Evolutionary conservation across 495 filamentous ascomycete genomes (phyloP).

Genomic region (Penicillium argentinense): DNA sequence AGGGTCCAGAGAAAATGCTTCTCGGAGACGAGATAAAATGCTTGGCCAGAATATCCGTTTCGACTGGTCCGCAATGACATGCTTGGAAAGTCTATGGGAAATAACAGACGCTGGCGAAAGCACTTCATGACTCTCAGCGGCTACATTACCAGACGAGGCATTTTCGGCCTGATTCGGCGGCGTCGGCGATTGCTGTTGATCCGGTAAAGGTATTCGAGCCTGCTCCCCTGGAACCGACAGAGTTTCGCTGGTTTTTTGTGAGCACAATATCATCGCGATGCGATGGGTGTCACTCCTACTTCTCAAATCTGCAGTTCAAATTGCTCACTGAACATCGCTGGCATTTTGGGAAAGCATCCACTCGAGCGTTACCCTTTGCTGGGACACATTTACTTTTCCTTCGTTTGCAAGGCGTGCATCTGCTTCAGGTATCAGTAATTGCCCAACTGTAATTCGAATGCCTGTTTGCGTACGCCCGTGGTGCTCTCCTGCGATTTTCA

Average conservation of each 20-base stretch:
- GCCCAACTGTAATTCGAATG: background rate
- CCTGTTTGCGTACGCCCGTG: constrained; percentile 14
- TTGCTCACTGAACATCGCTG: constrained; percentile 15
- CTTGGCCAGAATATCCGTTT: constrained; percentile 17
- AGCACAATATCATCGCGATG: no score
- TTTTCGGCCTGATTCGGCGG: background rate
- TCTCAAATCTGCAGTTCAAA: constrained; percentile 14
- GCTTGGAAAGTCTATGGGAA: constrained; percentile 15
- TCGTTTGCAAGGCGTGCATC: constrained; percentile 19
- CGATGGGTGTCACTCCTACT: constrained; percentile 2
- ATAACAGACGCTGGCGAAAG: constrained; percentile 13
- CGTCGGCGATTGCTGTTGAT: background rate
- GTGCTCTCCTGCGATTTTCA: constrained; percentile 23
- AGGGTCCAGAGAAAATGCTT: constrained; percentile 19
- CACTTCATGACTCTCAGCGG: background rate
- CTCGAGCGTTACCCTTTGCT: background rate
- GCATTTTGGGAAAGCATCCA: constrained; percentile 7
- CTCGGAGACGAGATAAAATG: constrained; percentile 18
- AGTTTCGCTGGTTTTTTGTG: no score
- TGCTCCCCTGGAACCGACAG: no score
- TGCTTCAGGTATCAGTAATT: background rate
- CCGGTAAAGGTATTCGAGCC: no score
- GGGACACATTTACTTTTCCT: constrained; percentile 25
- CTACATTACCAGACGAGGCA: background rate
- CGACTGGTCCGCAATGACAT: constrained; percentile 15